Base-by-base conservation (phyloP, 495 filamentous ascomycete species). In the Jackrogersella multiformis region DNA sequence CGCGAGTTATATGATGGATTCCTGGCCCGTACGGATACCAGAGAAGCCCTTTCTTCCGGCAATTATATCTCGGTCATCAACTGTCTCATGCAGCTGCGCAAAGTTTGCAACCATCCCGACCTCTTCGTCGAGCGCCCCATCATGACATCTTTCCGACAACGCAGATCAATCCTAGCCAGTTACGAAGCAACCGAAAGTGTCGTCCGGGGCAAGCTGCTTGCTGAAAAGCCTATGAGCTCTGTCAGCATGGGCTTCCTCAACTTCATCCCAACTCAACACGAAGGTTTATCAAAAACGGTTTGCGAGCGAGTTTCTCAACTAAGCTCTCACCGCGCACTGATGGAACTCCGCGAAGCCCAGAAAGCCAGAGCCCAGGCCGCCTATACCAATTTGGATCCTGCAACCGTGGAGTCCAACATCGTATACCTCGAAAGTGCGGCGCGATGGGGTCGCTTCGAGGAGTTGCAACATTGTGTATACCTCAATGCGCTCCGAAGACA, bases 31-130 rank as follows among this genome's bases (percentile, higher is more conserved):
- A 89, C 93, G 1, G 90, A 96, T 63, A 98, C 96, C 0, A 88
- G 91, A 60, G 88, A 92, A 68, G 97, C 92, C 0, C 83, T 98
- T 12, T 85, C 91, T n/a, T 96, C 92, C 1, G 96, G 96, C 16
- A 99, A 98, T 70, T 97, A 97, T 74, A 87, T 98, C 67, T 96
- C 92, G 7, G 97, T 98, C 73, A 97, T 98, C 77, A 97, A 97
- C 77, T 97, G 96, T 77, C 80, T 99, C 41, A 97, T 99, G 95
- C 94, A 97, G 74, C 84, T 99, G 26, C 89, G 96, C 20, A 97
- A 97, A 74, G 96, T 99, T 41, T 99, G 96, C 83, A 98, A 98
- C 69, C 96, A 99, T 73, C 96, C 96, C 0, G 96, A 99, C 80
- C 85, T 98, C 12, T 99, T 99, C 73, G 91, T 97, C 66, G 96